Evolutionary conservation across 345 rosid species (phyloP), one percentile per base, ranked within the genome.

Genomic region (Aquilaria yunnanensis): DNA sequence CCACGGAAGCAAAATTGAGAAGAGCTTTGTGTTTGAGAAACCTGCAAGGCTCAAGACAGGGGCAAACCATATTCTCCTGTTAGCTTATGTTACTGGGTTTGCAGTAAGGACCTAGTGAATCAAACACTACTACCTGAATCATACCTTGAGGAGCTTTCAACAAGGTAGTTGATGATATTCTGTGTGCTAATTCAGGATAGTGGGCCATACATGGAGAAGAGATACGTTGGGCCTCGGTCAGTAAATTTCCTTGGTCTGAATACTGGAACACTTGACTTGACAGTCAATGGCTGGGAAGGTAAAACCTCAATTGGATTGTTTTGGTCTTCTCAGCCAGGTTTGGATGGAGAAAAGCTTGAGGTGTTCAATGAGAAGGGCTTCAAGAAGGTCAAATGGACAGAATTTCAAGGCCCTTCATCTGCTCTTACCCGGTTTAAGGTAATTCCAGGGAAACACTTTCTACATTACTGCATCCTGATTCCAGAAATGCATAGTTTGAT

Each of bases 391-490:
- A 50, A 69, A 5, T 87, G 91, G 96, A 72, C 64, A 48, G 41
- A 66, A 14, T 61, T 70, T 2, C 63, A 74, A 12, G 71, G 69
- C 34, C 67, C 53, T 14, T 77, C 77, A 41, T 77, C 77, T 12
- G 80, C 87, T 12, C 72, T 89, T 59, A 72, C 88, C 47, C 87
- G 94, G 94, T 87, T 70, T 78, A 81, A 87, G 92, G 92, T 83
- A 83, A 69, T 48, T 67, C 32, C 45, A 12, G 12, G 51, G 49
- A 30, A 59, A 23, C 0, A 4, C 49, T 32, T 13, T n/a, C 7
- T 56, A 32, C 59, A 56, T 12, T 12, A 8, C 30, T 7, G 9
- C 4, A 33, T 13, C 47, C 14, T 5, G 23, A 9, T 14, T 54
- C 14, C 29, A 2, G 12, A 12, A 1, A 14, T 51, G 12, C 10